Base-by-base conservation (phyloP, 2,329 filamentous ascomycete genomes). In the Fusarium praegraminearum region DNA sequence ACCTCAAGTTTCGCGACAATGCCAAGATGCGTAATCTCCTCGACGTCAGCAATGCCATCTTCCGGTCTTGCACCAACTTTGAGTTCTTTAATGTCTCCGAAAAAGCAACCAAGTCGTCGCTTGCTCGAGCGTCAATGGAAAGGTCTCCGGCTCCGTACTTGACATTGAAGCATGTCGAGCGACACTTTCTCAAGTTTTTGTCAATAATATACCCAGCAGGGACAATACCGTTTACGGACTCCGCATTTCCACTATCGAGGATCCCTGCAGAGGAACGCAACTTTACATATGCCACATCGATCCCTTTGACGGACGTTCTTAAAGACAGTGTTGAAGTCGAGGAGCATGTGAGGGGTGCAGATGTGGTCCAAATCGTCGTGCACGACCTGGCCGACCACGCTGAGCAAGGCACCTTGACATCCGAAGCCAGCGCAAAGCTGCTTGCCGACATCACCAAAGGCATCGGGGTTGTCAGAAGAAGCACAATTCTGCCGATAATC, bases 71-170 rank as follows among this genome's bases (percentile, higher is more conserved):
- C 75, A 90, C 90, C 13, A 93, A 92, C 70, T 86, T 91, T 66
- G 91, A 94, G 74, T 94, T 93, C 76, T 93, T 89, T 81, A 93
- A 93, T 71, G 81, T 92, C 18, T 90, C 90, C 3, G 90, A 93
- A 74, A 82, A 80, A 20, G 76, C 76, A 7, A 75, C 79, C 44
- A 75, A 71, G 70, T 74, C 69, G 28, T 57, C 54, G 5, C 28
- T 66, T 43, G 26, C 62, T 15, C 64, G 67, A 0, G 46, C 53
- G 8, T 67, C 71, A 45, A 79, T 54, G 77, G 70, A 72, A 10
- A 64, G 81, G 54, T 79, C 81, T 1, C 81, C 83, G 0, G 85
- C 87, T 3, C 87, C 89, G 0, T 91, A 91, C 68, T 78, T 93
- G 18, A 90, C 89, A 0, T 78, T 93, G 8, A 93, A 93, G 74